Base-by-base conservation (phyloP, 2,329 filamentous ascomycete species). In the Colletotrichum agaves region DNA sequence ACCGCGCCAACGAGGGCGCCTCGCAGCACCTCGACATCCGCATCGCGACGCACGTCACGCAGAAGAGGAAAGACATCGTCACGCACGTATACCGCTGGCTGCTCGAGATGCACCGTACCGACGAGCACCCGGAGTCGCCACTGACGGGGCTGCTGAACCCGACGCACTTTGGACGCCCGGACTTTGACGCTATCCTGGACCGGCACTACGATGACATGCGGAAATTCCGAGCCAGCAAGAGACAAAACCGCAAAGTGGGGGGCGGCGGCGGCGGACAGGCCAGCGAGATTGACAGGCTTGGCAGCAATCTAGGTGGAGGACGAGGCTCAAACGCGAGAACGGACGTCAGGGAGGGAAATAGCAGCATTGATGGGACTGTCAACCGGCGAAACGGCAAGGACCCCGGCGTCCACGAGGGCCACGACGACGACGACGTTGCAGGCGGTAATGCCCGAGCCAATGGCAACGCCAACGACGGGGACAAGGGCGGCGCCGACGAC, bases 41-140 rank as follows among this genome's bases (percentile, higher is more conserved):
- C 43, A 84, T 88, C 73, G 80, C 83, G 61, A 88, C 86, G 0
- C 85, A 88, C 72, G 82, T 88, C 21, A 88, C 87, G 0, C 82
- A 85, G 39, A 86, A 85, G 71, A 80, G 84, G 10, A 85, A 83
- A 70, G 78, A 81, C 39, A 82, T 87, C n/a, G 80, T 81, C 0
- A 83, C 82, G 0, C 84, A 88, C 60, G 81, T 88, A 0, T 88
- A 85, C 72, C 80, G 85, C 5, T 87, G 84, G 79, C 76, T 88
- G 0, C 80, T 88, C 1, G 87, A 88, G 73, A 83, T 82, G 72
- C 84, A 87, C 67, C 83, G 86, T 6, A 87, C 85, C 0, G 74
- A 81, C 0, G 77, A 80, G 2, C 79, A 85, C 58, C 85, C 85
- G 0, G 80, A 81, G n/a, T 86, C 83, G 8, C 83, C 84, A 0